A percentile compares a stretch with the other conserved stretches of the same genome.
Conservation (phyloP, 176 grass and related monocot genomes). For the Aegilops speltoides region DNA sequence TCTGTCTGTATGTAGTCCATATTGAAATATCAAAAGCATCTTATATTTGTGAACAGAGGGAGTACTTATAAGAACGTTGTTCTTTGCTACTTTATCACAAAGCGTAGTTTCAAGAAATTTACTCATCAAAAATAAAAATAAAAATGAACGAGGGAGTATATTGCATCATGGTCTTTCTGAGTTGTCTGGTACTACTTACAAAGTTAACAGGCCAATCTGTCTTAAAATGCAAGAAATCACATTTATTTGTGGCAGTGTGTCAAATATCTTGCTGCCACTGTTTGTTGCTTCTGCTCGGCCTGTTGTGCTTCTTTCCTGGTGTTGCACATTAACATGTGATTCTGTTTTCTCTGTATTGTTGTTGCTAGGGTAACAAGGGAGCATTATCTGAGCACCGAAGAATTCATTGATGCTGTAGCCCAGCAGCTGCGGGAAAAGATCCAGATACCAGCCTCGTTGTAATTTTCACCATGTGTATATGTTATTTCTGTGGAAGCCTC, state of each 20-base stretch:
- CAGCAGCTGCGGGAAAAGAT: constrained; percentile 59
- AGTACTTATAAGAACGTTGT: background rate
- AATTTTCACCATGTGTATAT: background rate
- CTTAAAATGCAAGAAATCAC: background rate
- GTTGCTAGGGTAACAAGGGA: constrained; percentile 74
- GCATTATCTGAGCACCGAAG: constrained; percentile 74
- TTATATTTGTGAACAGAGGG: no score
- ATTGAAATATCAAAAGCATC: no score
- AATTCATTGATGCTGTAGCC: constrained; percentile 83
- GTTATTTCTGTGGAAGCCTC: constrained; percentile 5
- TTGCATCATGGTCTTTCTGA: background rate
- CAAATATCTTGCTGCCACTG: background rate
- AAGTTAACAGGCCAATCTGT: background rate
- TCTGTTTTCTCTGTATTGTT: constrained; percentile 14
- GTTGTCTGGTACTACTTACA: no score
- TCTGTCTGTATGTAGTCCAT: no score
- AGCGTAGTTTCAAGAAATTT: background rate
- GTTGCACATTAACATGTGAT: background rate
- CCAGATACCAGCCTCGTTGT: constrained; percentile 31
- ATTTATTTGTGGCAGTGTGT: background rate
- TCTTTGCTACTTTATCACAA: background rate
- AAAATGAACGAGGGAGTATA: background rate
- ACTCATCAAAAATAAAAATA: no score
- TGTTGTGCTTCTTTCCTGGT: background rate
- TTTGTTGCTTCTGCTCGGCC: background rate